Conservation (phyloP, 176 grass and related monocot genomes). For the Chrysopogon serrulatus region DNA sequence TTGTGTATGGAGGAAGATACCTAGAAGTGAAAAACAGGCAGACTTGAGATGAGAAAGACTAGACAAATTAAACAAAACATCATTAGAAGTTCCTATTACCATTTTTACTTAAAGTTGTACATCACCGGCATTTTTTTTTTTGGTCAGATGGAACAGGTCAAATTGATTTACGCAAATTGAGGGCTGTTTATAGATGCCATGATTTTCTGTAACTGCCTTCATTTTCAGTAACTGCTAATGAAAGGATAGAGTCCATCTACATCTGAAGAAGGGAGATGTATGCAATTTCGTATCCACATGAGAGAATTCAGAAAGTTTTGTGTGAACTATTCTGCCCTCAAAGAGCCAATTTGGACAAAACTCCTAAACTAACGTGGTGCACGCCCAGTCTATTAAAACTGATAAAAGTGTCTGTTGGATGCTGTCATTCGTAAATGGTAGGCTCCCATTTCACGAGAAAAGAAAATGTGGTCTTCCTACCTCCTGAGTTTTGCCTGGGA, state of each 20-base stretch:
- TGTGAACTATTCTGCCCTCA: neutral
- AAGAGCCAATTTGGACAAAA: no score
- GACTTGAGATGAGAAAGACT: neutral
- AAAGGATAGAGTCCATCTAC: neutral
- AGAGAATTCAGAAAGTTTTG: neutral
- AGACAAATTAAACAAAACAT: neutral
- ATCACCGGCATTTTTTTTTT: neutral
- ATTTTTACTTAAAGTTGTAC: neutral
- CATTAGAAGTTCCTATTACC: neutral
- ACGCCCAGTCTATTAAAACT: no score
- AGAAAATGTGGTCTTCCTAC: neutral
- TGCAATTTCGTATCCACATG: neutral
- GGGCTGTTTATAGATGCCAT: neutral
- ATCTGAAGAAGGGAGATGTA: neutral
- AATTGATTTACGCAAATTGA: neutral
- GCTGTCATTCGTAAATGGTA: neutral
- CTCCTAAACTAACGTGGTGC: no score
- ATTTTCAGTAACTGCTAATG: neutral
- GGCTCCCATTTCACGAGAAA: neutral
- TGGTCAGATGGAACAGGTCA: neutral
- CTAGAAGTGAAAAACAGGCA: slow-evolving; percentile 24
- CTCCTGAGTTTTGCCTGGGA: neutral
- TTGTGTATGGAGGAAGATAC: slow-evolving; percentile 66
- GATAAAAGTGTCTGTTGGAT: no score
- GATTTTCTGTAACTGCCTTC: neutral